Conservation (phyloP, 1,139 yeast genomes). For the Pneumocystis wakefieldiae region DNA sequence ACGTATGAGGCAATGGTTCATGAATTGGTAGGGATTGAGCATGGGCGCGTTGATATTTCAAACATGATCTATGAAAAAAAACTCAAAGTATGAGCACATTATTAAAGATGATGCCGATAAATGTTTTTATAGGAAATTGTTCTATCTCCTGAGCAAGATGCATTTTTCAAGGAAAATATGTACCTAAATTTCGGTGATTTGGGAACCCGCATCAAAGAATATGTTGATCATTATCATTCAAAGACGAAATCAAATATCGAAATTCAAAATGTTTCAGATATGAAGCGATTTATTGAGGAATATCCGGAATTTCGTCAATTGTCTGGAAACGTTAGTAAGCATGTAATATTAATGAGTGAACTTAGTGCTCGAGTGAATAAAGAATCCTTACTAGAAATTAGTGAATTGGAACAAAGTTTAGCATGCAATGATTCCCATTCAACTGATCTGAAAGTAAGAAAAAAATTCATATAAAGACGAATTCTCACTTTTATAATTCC, state of each 20-base stretch:
- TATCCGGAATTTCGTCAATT: slow-evolving; percentile 85
- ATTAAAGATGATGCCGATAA: not conserved
- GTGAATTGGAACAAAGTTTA: slow-evolving; percentile 78
- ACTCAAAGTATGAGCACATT: slow-evolving; percentile 19
- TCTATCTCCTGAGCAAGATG: slow-evolving; percentile 47
- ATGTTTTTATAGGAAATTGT: slow-evolving; percentile 38
- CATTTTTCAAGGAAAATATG: slow-evolving; percentile 66
- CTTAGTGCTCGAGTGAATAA: slow-evolving; percentile 47
- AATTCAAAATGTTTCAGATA: slow-evolving; percentile 66
- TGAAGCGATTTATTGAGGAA: slow-evolving; percentile 77
- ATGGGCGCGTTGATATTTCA: slow-evolving; percentile 62
- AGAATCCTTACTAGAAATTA: slow-evolving; percentile 61
- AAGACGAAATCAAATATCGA: slow-evolving; percentile 56
- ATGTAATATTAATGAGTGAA: slow-evolving; percentile 77
- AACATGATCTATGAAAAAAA: slow-evolving; percentile 24
- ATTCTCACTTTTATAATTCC: not conserved
- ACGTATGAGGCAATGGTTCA: slow-evolving; percentile 97
- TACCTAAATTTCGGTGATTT: slow-evolving; percentile 86
- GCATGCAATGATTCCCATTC: slow-evolving; percentile 51
- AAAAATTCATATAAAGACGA: not conserved
- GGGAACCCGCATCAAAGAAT: slow-evolving; percentile 73
- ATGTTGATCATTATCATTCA: slow-evolving; percentile 67
- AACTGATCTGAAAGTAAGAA: slow-evolving; percentile 23
- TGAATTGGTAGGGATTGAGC: slow-evolving; percentile 66
- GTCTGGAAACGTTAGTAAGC: slow-evolving; percentile 82